Evolutionary conservation across 441 rosid species (phyloP), one percentile per base, ranked within the genome.

Genomic region (Populus hybrid): DNA sequence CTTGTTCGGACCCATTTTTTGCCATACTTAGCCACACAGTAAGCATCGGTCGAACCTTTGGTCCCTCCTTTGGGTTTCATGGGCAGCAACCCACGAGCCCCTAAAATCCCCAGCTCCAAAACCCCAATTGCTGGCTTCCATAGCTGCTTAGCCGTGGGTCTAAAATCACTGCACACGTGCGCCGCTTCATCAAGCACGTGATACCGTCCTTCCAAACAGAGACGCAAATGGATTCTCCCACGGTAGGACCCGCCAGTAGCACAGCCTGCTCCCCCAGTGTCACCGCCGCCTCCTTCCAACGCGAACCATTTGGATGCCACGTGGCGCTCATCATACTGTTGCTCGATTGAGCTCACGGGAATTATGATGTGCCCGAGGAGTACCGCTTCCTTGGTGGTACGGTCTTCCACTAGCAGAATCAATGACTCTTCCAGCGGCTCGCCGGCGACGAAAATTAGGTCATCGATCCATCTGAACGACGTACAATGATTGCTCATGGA

Each of bases 151-250:
- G 97, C 98, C 36, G 98, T 95, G 4, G 98, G 98, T 14, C 97
- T 83, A 81, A 93, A 93, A 84, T 95, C 98, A 71, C 98, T 95
- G 84, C 98, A 93, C 77, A 93, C 93, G 82, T 94, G 98, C 67
- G 98, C 95, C 7, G 98, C 98, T 80, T 94, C 98, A 53, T 95
- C 98, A 2, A 95, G 94, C 86, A 95, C 98, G 83, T 95, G 98
- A 84, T 95, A 95, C 7, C 98, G 97, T 71, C 98, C 98, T 75
- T 95, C 98, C 77, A 95, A 85, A 77, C 98, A 93, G 12, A 91
- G 86, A 34, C 94, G 89, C 18, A 95, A 79, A 65, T 87, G 86
- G 57, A 95, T 79, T 83, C 96, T 89, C 72, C 98, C 98, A 0
- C 84, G 65, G 81, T 88, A 90, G 71, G 87, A 69, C 53, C 84